Evolutionary conservation across 805 yeast species (phyloP).

Genomic region (Dipodascus albidus): DNA sequence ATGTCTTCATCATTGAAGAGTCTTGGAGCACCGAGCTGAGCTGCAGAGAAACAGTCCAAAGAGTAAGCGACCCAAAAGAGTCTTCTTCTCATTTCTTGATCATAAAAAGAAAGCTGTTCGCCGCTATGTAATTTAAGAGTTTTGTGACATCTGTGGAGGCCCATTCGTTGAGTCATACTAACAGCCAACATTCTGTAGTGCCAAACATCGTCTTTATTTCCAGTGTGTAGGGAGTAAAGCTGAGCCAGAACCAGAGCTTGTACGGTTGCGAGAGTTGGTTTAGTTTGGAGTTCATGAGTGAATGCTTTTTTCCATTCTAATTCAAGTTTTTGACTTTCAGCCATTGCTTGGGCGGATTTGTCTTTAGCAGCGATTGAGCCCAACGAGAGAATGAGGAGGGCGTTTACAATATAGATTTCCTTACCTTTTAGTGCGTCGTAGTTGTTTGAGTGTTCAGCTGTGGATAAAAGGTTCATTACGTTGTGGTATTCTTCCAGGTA

Average conservation of each 20-base stretch:
- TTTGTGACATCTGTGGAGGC: constrained; percentile 71
- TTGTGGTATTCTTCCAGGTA: constrained; percentile 49
- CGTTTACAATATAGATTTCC: constrained; percentile 16
- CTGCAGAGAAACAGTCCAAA: constrained; percentile 63
- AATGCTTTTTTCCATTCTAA: constrained; percentile 18
- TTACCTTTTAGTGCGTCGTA: constrained; percentile 2
- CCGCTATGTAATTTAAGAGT: constrained; percentile 62
- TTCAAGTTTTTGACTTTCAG: constrained; percentile 8
- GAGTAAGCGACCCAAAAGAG: constrained; percentile 77
- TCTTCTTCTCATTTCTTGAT: constrained; percentile 74
- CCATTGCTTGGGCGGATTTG: background rate
- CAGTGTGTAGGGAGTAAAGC: constrained; percentile 59
- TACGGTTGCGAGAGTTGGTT: constrained; percentile 23
- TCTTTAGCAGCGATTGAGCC: constrained; percentile 17
- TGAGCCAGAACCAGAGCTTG: constrained; percentile 61
- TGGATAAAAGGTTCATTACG: constrained; percentile 19
- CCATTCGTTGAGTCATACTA: constrained; percentile 75
- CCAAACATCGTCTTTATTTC: constrained; percentile 65
- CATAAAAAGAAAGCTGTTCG: constrained; percentile 49
- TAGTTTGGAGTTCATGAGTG: constrained; percentile 5
- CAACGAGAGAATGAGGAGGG: constrained; percentile 20
- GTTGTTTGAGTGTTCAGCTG: constrained; percentile 1
- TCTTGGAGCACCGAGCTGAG: constrained; percentile 75
- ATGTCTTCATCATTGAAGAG: constrained; percentile 69
- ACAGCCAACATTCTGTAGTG: constrained; percentile 64